These are phyloP conservation scores for Penicillium alfredii DNA, from an alignment of 495 filamentous ascomycete species.

Conservation along the genomic window DNA sequence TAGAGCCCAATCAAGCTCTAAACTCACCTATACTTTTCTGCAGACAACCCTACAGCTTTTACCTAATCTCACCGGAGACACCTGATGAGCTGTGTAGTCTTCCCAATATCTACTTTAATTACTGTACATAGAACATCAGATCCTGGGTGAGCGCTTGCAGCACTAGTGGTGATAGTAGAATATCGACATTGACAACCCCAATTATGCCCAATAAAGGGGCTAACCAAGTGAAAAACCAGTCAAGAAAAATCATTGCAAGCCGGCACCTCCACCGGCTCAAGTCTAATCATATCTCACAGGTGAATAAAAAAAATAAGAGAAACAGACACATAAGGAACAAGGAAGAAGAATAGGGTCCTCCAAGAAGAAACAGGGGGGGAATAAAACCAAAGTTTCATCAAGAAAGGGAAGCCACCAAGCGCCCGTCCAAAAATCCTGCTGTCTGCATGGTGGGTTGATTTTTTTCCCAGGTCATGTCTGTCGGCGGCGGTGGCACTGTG, in stretches of 20 bases:
- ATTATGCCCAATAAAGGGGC: too few species aligned
- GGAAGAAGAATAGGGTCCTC: constrained; percentile 10
- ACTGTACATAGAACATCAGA: too few species aligned
- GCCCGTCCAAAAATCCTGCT: constrained; percentile 4
- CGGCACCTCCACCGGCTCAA: constrained; percentile 9
- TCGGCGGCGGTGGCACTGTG: constrained; percentile 11
- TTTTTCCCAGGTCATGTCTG: constrained; percentile 14
- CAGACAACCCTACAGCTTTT: too few species aligned
- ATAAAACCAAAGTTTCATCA: constrained; percentile 18
- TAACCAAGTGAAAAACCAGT: too few species aligned
- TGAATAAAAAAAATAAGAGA: constrained; percentile 10
- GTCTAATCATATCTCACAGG: constrained; percentile 30
- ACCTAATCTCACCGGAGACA: too few species aligned
- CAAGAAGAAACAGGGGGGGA: constrained; percentile 13
- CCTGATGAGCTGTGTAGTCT: too few species aligned
- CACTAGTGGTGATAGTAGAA: too few species aligned
- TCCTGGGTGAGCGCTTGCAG: too few species aligned
- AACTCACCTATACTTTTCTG: too few species aligned
- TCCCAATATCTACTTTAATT: too few species aligned
- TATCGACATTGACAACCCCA: too few species aligned
- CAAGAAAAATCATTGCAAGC: constrained; percentile 15
- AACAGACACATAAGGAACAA: constrained; percentile 4
- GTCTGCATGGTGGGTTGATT: constrained; percentile 7
- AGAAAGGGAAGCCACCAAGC: constrained; percentile 16
- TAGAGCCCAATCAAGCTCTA: too few species aligned